Evolutionary conservation across 176 grass and related monocot species (phyloP), one percentile per base, ranked within the genome.

Genomic region (Puya raimondii): DNA sequence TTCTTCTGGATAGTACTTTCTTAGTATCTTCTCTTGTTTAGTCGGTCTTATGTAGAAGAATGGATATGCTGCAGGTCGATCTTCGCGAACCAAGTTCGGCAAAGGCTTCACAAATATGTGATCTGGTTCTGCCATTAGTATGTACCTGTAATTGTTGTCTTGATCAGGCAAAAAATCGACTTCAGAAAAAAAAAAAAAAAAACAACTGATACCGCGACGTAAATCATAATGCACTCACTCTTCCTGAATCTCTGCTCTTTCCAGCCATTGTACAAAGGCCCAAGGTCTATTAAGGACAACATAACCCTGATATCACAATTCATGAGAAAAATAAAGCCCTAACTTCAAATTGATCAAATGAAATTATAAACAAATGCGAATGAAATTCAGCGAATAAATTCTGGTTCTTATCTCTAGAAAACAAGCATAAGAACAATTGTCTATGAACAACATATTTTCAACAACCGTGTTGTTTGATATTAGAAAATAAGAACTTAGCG

Each of bases 111-210:
- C 87, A 82, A 92, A 90, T 18, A 99, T 18, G 66, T 99, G 94
- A 86, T 99, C 94, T 21, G 94, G 94, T 74, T 99, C 94, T 1
- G 94, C 94, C 94, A 99, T 99, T 73, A 99, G 78, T 77, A 99
- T 84, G 72, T 99, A 99, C 50, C 94, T 99, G 82, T 70, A 90
- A 53, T 76, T 77, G 14, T 69, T 71, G 33, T 42, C 33, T 76
- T 14, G 17, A 80, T 84, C 75, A 88, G 49, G 53, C 65, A 65
- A 71, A 9, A 12, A 72, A 68, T 1, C 25, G 1, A 21, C 25
- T 21, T 53, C 8, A 53, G 10, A 12, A 0, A 75, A 29, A 16
- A 4, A 29, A 54, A 54, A 14, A 17, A 8, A 23, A 47, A 1
- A 2, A 49, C 56, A 21, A 72, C 66, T 15, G 14, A 53, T 14